Evolutionary conservation across 805 yeast genomes (phyloP), one percentile per base, ranked within the genome.

Genomic region (Brettanomyces bruxellensis): DNA sequence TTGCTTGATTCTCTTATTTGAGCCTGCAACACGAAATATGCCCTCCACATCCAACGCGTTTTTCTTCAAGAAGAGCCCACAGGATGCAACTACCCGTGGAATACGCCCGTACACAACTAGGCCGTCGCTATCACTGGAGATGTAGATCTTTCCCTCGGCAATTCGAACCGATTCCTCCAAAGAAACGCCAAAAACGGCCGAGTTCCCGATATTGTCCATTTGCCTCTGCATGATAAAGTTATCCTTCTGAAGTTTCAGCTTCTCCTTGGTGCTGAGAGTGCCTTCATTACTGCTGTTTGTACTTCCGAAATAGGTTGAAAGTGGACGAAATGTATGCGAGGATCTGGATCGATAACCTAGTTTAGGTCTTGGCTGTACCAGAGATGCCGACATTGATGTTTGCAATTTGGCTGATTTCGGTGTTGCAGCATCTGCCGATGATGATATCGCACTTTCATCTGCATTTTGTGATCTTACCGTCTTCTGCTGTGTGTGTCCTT

Each of bases 21-120:
- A 83, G 3, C 99, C 99, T 0, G 95, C 93, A 1, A 93, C 85
- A 49, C 99, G 72, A 62, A 93, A 93, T 3, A 93, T 86, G 5
- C 99, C 99, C 61, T 91, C 93, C 1, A 85, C 83, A 32, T 78
- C 76, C 32, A 88, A 69, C 2, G 84, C 95, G 51, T 86, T 79
- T 41, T 78, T 77, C 58, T 93, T 91, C 49, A 93, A 66, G 58
- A 67, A 90, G 0, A 86, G 81, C 1, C 98, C 97, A 67, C 99
- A 91, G 55, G 88, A 85, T 13, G 97, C 98, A n/a, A 93, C 95
- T 12, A 93, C 84, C 14, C 88, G 76, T 0, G 99, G 99, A 18
- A 93, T 86, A 45, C 81, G 72, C 23, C 98, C 99, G 60, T 87
- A 93, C 43, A 82, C 79, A 32, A 85, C 76, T 48, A 81, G 76